Conservation (phyloP, 2,329 filamentous ascomycete genomes). For the Aspergillus melleus region DNA sequence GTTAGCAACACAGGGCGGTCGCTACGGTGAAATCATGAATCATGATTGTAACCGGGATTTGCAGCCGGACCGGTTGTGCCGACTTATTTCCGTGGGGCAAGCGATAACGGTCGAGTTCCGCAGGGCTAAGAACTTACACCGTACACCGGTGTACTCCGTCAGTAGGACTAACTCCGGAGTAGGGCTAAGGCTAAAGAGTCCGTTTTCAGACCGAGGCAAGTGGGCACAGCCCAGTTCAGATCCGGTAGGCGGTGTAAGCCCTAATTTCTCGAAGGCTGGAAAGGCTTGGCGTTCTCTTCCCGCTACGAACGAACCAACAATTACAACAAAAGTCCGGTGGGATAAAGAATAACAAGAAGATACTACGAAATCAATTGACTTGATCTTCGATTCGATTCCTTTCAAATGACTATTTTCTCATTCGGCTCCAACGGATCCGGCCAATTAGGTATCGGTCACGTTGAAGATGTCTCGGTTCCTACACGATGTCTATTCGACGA, state of each 20-base stretch:
- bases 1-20: too few relatives aligned
- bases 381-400: too few relatives aligned
- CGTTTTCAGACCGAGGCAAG: neutral
- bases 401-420: slow-evolving; percentile 56
- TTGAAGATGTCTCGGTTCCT: slow-evolving; percentile 68
- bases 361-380: too few relatives aligned
- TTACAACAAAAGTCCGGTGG: too few relatives aligned
- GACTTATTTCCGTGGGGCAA: neutral
- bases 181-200: too few relatives aligned
- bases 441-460: slow-evolving; percentile 70
- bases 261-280: neutral
- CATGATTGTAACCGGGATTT: neutral
- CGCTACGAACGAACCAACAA: too few relatives aligned
- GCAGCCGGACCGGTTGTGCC: too few relatives aligned
- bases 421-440: slow-evolving; percentile 77
- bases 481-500: slow-evolving; percentile 60
- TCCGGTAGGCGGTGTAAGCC: slow-evolving; percentile 1
- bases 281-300: neutral
- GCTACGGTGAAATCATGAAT: neutral
- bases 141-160: too few relatives aligned
- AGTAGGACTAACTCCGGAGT: too few relatives aligned
- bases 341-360: too few relatives aligned
- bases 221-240: neutral
- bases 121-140: too few relatives aligned
- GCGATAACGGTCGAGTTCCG: neutral